Evolutionary conservation across 345 rosid species (phyloP).

Genomic region (Gossypium thurberi): DNA sequence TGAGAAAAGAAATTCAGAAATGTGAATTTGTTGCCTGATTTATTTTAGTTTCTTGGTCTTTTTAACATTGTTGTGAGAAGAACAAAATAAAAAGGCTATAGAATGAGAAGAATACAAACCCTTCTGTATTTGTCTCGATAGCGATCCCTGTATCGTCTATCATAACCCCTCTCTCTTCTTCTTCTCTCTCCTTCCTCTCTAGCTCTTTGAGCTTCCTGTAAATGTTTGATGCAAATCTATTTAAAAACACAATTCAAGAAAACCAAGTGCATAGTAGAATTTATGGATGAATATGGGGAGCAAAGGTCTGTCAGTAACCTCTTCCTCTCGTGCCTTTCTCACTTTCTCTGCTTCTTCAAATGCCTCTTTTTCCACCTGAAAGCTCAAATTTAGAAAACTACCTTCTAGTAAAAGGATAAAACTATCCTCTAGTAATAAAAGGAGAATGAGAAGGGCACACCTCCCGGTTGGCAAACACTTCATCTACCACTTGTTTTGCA

Average conservation of each 20-base stretch:
- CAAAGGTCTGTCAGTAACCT: constrained; percentile 35
- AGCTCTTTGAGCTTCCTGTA: constrained; percentile 69
- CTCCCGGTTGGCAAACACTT: constrained; percentile 60
- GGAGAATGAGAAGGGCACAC: constrained; percentile 26
- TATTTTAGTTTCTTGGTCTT: not conserved
- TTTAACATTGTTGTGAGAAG: not conserved
- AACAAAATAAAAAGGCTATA: not conserved
- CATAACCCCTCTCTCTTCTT: constrained; percentile 49
- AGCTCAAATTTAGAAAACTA: not conserved
- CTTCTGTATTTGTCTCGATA: constrained; percentile 28
- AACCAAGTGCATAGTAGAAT: not conserved
- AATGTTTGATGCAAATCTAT: not conserved
- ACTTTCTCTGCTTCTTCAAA: constrained; percentile 83
- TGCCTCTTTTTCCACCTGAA: constrained; percentile 75
- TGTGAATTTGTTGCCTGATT: too few relatives aligned
- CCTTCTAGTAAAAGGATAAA: not conserved
- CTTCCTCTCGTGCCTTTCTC: constrained; percentile 80
- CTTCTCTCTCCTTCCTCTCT: constrained; percentile 86
- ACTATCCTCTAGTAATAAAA: not conserved
- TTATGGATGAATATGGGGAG: not conserved
- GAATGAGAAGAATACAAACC: constrained; percentile 23
- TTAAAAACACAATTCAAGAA: not conserved
- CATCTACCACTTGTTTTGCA: constrained; percentile 71
- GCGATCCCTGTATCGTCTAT: constrained; percentile 35
- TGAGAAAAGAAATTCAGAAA: not conserved